Base-by-base conservation (phyloP, 257 asterid genomes). In the Nemophila menziesii region DNA sequence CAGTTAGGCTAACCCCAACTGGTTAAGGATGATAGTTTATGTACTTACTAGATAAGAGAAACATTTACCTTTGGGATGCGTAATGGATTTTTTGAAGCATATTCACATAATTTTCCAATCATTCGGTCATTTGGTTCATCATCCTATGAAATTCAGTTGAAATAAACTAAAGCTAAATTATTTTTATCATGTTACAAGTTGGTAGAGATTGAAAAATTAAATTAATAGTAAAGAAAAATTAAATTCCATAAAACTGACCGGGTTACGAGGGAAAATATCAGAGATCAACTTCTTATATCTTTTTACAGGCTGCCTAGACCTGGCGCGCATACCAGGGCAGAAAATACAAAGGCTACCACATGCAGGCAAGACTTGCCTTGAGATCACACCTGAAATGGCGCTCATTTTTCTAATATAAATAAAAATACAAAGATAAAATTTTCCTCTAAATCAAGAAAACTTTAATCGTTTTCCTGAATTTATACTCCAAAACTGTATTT, bases 241-340 rank as follows among this genome's bases (percentile, higher is more conserved):
- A n/a, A 8, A 40, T 40, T 18, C 45, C 9, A 17, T 17, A 65
- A 52, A 55, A 70, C 92, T 56, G 46, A 90, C 98, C 95, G 64
- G 94, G 45, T 74, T 55, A 12, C 81, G 77, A 22, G 98, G 94
- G 46, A 90, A 85, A 50, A 85, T 85, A 55, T 90, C 98, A 0
- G 98, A 51, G 36, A 90, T 79, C 79, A 90, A 63, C 77, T 90
- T 86, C 92, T 90, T 90, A 73, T 90, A 90, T 66, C 98, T 74
- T 81, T 85, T 90, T 44, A 90, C 98, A 4, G 98, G 98, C 74
- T 90, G 98, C 71, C 96, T 72, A 20, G 98, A 90, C 84, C 98
- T 74, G 2, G 96, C 72, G 11, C 98, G 63, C 71, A 90, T 46
- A 16, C 85, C 82, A 8, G 98, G 98, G 65, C 98, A 90, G 58